These are phyloP conservation scores for Cutaneotrichosporon sp. DNA, from an alignment of 1,284 basidiomycete genomes.

Conservation along the genomic window DNA sequence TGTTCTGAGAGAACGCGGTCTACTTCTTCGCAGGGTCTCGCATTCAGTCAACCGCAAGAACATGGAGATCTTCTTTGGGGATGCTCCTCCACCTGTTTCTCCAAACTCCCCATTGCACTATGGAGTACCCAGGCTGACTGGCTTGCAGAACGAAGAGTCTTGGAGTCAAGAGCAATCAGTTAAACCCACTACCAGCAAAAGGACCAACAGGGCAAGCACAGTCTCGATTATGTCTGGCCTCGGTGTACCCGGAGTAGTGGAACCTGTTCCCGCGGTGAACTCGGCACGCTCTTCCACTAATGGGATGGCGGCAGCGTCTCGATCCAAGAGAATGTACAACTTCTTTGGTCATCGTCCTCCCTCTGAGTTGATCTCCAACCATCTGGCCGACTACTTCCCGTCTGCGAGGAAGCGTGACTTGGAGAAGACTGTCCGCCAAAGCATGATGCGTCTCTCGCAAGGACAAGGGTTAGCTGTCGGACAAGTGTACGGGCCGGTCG, in stretches of 20 bases:
- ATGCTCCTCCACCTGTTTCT: slow-evolving; percentile 49
- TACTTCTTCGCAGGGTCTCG: slow-evolving; percentile 60
- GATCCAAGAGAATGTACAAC: slow-evolving; percentile 65
- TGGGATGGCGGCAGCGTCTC: slow-evolving; percentile 33
- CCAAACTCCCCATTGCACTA: slow-evolving; percentile 50
- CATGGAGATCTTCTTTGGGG: slow-evolving; percentile 57
- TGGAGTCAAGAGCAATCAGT: not conserved
- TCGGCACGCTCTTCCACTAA: slow-evolving; percentile 42
- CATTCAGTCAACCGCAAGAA: slow-evolving; percentile 53
- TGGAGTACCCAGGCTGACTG: slow-evolving; percentile 34
- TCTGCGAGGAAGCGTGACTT: slow-evolving; percentile 82
- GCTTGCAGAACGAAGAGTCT: slow-evolving; percentile 9
- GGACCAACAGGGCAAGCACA: slow-evolving; percentile 85
- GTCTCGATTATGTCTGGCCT: slow-evolving; percentile 90
- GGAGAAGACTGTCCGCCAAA: slow-evolving; percentile 71
- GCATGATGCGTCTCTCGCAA: slow-evolving; percentile 58
- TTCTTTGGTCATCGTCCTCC: slow-evolving; percentile 98
- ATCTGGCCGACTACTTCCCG: slow-evolving; percentile 94
- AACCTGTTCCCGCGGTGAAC: slow-evolving; percentile 50
- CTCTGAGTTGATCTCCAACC: slow-evolving; percentile 93
- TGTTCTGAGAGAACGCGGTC: slow-evolving; percentile 63
- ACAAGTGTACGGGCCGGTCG: not conserved
- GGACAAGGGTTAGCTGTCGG: slow-evolving; percentile 10
- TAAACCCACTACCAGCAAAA: slow-evolving; percentile 48
- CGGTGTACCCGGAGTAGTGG: slow-evolving; percentile 68